Evolutionary conservation across 805 yeast genomes (phyloP).

Genomic region (Candida lessepsii): DNA sequence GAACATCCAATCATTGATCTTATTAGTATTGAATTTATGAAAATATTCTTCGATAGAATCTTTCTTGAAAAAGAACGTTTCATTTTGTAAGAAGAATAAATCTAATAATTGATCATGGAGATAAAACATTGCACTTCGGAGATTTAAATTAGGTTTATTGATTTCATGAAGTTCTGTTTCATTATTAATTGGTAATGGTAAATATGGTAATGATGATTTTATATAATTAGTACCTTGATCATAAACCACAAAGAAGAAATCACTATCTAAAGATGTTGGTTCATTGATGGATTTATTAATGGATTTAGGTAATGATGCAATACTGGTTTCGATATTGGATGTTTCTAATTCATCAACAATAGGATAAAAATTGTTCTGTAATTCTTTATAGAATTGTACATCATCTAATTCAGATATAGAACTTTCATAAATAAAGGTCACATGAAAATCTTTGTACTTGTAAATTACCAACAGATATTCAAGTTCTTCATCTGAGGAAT

Average conservation of each 20-base stretch:
- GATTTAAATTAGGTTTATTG: constrained; percentile 14
- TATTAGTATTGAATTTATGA: constrained; percentile 40
- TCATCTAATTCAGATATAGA: constrained; percentile 22
- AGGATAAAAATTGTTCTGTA: constrained; percentile 19
- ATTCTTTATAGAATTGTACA: constrained; percentile 21
- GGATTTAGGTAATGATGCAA: constrained; percentile 27
- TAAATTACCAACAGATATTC: constrained; percentile 35
- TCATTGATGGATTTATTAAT: constrained; percentile 11
- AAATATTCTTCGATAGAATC: constrained; percentile 31
- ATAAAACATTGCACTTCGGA: constrained; percentile 32
- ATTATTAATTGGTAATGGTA: constrained; percentile 22
- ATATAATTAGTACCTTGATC: constrained; percentile 24
- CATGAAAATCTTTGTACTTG: constrained; percentile 20
- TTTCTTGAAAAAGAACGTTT: constrained; percentile 22
- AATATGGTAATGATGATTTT: constrained; percentile 38
- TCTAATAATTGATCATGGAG: constrained; percentile 39
- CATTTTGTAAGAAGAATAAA: constrained; percentile 27
- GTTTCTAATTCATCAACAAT: constrained; percentile 23
- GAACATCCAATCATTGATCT: constrained; percentile 42
- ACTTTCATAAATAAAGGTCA: constrained; percentile 32
- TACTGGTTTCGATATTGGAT: constrained; percentile 23
- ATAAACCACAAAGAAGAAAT: constrained; percentile 38
- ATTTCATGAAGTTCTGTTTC: constrained; percentile 9
- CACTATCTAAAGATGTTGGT: constrained; percentile 25
- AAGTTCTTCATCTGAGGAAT: constrained; percentile 11